Evolutionary conservation across 2,329 filamentous ascomycete species (phyloP).

Genomic region (Alternaria arbusti): DNA sequence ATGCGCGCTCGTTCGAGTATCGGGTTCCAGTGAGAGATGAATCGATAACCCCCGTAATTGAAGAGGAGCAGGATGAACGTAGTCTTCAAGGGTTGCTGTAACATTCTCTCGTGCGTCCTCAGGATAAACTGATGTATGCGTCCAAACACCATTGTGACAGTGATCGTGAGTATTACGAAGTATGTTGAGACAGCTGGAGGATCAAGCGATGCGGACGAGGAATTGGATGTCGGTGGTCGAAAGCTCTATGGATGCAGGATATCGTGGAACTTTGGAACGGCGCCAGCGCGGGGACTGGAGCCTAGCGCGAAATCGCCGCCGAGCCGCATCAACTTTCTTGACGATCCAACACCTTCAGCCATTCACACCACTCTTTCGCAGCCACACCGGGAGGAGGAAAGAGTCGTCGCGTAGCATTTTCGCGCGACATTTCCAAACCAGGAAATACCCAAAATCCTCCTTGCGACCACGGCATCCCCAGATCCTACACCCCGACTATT

Average conservation of each 20-base stretch:
- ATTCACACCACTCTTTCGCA: background rate
- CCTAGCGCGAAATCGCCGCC: constrained; percentile 22
- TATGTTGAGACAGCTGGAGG: background rate
- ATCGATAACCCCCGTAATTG: constrained; percentile 37
- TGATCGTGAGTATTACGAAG: background rate
- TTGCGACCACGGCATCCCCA: background rate
- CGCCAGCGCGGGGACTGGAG: constrained; percentile 15
- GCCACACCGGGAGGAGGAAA: background rate
- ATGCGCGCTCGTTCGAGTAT: constrained; percentile 17
- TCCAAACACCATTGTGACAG: constrained; percentile 18
- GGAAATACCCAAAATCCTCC: background rate
- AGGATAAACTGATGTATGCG: constrained; percentile 17
- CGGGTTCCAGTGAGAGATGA: constrained; percentile 35
- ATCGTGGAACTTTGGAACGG: constrained; percentile 14
- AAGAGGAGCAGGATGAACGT: constrained; percentile 24
- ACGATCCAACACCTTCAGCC: constrained; percentile 1
- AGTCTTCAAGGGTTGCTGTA: constrained; percentile 18
- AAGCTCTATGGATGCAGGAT: background rate
- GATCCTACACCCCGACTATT: background rate
- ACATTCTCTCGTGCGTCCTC: background rate
- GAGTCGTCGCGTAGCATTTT: background rate
- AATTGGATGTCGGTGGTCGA: constrained; percentile 2
- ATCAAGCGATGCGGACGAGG: background rate
- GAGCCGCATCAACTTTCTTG: constrained; percentile 19
- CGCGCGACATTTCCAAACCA: background rate